These are phyloP conservation scores for Fusarium sp. DNA, from an alignment of 2,329 filamentous ascomycete genomes.

Conservation along the genomic window DNA sequence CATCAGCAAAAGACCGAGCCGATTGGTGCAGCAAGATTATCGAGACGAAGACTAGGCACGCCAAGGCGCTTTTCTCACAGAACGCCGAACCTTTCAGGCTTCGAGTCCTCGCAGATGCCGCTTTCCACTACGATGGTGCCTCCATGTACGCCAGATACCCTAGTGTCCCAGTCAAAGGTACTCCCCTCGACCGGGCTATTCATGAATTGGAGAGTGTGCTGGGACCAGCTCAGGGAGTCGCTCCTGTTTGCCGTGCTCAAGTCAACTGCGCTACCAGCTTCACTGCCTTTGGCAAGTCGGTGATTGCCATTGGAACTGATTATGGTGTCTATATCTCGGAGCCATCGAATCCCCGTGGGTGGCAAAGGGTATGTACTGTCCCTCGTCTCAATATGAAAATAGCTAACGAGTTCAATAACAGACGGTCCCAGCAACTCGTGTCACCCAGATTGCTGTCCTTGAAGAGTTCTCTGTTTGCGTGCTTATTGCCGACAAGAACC, in stretches of 20 bases:
- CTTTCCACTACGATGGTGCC: slow-evolving; percentile 83
- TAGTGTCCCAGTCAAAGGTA: slow-evolving; percentile 85
- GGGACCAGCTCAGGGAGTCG: slow-evolving; percentile 76
- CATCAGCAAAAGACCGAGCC: slow-evolving; percentile 77
- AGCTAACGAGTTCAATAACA: slow-evolving; percentile 55
- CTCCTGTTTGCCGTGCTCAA: slow-evolving; percentile 83
- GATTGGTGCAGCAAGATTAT: slow-evolving; percentile 97
- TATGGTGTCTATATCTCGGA: slow-evolving; percentile 93
- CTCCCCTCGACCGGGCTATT: slow-evolving; percentile 91
- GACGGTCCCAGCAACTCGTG: slow-evolving; percentile 80
- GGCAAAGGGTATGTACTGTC: slow-evolving; percentile 79
- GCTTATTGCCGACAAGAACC: slow-evolving; percentile 88
- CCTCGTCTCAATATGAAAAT: not conserved
- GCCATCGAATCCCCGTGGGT: slow-evolving; percentile 88
- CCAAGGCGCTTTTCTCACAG: slow-evolving; percentile 87
- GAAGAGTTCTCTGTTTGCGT: slow-evolving; percentile 96
- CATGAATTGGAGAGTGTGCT: slow-evolving; percentile 86
- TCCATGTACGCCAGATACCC: slow-evolving; percentile 70
- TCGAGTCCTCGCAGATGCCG: slow-evolving; percentile 90
- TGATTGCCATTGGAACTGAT: slow-evolving; percentile 95
- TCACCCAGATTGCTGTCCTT: slow-evolving; percentile 93
- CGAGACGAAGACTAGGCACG: slow-evolving; percentile 94
- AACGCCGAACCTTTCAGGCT: slow-evolving; percentile 96
- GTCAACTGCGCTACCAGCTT: slow-evolving; percentile 97
- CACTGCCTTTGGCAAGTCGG: slow-evolving; percentile 82